phyloP scores from a whole-genome alignment of 2,329 filamentous ascomycete species.

The Diaporthe citrichinensis region DNA sequence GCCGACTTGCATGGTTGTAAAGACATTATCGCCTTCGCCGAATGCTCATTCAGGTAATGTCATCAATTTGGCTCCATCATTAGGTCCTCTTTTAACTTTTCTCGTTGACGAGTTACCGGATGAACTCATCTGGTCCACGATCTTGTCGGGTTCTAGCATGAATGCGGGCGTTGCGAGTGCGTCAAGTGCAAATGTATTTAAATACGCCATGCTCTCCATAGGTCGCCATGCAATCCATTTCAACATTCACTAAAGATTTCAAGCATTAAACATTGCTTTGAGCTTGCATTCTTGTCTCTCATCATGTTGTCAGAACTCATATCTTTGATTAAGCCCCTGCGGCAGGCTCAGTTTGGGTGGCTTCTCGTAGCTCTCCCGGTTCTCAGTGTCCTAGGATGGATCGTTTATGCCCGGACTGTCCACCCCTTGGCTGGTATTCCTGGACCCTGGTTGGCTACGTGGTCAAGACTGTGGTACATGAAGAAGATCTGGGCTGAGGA shows the following conservation, averaged over 20 bases:
- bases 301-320: neutral
- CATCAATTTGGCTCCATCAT: neutral
- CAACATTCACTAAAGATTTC: neutral
- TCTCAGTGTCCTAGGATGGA: neutral
- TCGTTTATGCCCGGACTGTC: neutral
- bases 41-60: neutral
- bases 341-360: neutral
- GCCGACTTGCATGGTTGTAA: neutral
- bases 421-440: neutral
- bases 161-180: neutral
- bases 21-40: neutral
- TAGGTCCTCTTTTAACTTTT: neutral
- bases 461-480: constrained; percentile 6
- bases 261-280: neutral
- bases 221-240: neutral
- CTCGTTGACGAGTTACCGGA: neutral
- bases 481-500: neutral
- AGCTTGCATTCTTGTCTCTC: neutral
- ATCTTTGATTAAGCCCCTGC: neutral
- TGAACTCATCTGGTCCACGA: neutral
- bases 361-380: neutral
- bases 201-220: neutral
- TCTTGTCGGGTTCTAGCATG: neutral
- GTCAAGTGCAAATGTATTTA: neutral
- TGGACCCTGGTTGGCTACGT: neutral